phyloP scores from a whole-genome alignment of 148 eudicot genomes.

The Chenopodium album region DNA sequence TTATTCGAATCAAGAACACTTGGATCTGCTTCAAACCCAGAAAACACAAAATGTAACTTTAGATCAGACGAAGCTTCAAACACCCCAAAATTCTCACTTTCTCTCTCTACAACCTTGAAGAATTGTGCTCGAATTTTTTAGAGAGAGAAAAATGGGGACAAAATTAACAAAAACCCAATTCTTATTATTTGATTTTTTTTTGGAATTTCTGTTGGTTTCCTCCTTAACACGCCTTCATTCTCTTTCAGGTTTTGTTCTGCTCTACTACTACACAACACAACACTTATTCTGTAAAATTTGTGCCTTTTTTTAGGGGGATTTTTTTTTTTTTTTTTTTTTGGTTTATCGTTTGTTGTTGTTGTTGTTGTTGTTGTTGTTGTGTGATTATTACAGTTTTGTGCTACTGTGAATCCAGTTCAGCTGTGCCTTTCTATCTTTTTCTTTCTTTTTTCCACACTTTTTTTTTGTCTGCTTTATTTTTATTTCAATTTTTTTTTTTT shows the following conservation, averaged over 20 bases:
- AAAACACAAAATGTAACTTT: background rate
- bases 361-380: constrained; percentile 28
- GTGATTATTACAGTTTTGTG: constrained; percentile 31
- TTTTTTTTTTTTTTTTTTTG: constrained; percentile 8
- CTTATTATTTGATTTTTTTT: background rate
- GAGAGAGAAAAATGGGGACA: constrained; percentile 24
- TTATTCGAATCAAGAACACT: constrained; percentile 14
- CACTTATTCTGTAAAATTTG: background rate
- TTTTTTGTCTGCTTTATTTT: background rate
- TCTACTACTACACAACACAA: background rate
- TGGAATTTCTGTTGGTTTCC: constrained; percentile 27
- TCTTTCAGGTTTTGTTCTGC: constrained; percentile 31
- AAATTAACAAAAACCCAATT: constrained; percentile 23
- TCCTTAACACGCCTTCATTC: constrained; percentile 45
- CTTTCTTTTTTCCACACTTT: constrained; percentile 4
- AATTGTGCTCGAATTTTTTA: background rate
- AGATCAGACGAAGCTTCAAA: constrained; percentile 27
- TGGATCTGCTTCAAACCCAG: constrained; percentile 35
- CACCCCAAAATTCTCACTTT: constrained; percentile 12
- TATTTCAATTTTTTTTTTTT: background rate
- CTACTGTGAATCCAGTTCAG: constrained; percentile 35
- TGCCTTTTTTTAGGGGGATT: background rate
- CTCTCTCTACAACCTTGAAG: constrained; percentile 1
- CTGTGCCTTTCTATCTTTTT: constrained; percentile 24
- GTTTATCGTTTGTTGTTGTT: constrained; percentile 21